Percentiles rank a stretch among this genome's conserved stretches.
phyloP scores from a whole-genome alignment of 331 rosid species.

The Acacia concinna region DNA sequence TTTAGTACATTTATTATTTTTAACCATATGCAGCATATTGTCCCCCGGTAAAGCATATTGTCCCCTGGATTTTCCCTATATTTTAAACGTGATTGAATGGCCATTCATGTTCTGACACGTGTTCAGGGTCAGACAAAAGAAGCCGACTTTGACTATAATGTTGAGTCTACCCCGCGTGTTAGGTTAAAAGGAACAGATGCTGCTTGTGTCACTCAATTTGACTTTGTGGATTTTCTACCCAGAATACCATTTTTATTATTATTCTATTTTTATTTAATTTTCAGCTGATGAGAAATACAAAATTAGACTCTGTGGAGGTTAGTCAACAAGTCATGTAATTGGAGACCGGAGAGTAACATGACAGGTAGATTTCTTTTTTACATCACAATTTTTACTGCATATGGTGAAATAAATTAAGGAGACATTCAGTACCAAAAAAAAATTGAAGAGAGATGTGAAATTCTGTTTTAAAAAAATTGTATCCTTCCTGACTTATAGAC shows the following conservation, averaged over 20 bases:
- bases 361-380: background rate
- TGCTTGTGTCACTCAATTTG: conserved; percentile 72
- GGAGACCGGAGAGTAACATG: background rate
- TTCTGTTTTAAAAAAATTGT: background rate
- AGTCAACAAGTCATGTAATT: background rate
- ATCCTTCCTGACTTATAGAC: too few relatives aligned
- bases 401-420: background rate
- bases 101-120: conserved; percentile 14
- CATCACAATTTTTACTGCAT: background rate
- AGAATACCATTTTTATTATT: background rate
- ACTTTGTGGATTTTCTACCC: conserved; percentile 47
- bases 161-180: conserved; percentile 58
- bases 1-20: too few relatives aligned
- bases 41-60: too few relatives aligned
- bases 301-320: background rate
- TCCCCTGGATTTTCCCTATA: too few relatives aligned
- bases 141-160: conserved; percentile 42
- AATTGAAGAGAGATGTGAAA: background rate
- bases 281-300: background rate
- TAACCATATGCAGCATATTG: too few relatives aligned
- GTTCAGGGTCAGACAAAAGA: conserved; percentile 27
- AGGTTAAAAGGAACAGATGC: conserved; percentile 51
- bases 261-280: background rate
- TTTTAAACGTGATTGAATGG: background rate
- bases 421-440: background rate